Evolutionary conservation across 192 early-diverging fungal genomes (phyloP), one percentile per base, ranked within the genome.

Genomic region (Obelidium mucronatum): DNA sequence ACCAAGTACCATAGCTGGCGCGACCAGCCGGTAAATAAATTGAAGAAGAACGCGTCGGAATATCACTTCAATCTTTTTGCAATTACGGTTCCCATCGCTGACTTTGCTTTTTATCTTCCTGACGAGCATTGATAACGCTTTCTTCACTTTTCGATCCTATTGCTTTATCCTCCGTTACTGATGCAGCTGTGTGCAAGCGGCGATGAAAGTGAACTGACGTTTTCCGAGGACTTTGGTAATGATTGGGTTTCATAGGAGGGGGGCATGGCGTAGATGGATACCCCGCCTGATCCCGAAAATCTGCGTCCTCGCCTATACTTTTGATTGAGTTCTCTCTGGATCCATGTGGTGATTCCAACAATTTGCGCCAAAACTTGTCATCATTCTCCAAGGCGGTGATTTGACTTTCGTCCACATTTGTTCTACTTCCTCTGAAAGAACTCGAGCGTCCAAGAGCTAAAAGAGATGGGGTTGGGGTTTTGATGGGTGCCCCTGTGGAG

Each of bases 301-400:
- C n/a, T n/a, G n/a, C n/a, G 24, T 58, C 55, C 26, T 58, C 24
- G 13, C 30, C 55, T 22, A 13, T 51, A 24, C 62, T 64, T 35
- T 44, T 30, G 30, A 68, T 33, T 1, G 67, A 68, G 17, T 68
- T 68, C 11, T 68, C n/a, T 11, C 42, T 11, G 11, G 67, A 68
- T 28, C 48, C 30, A 37, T 17, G 34, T 17, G 62, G 62, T 1
- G 67, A 53, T 68, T 68, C 67, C 8, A 68, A 30, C 40, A 68
- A 52, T 8, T 48, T 33, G 22, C 48, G 17, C 67, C 67, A 68
- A 54, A 68, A 68, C 30, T 68, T 24, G 35, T n/a, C 26, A 33
- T 52, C 52, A 54, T 68, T 68, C 19, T 48, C 40, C 39, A 68
- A 30, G 6, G 67, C 67, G 2, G 67, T 68, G 42, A 68, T 68